Evolutionary conservation across 2,329 filamentous ascomycete genomes (phyloP).

Genomic region (Beauveria sp.): DNA sequence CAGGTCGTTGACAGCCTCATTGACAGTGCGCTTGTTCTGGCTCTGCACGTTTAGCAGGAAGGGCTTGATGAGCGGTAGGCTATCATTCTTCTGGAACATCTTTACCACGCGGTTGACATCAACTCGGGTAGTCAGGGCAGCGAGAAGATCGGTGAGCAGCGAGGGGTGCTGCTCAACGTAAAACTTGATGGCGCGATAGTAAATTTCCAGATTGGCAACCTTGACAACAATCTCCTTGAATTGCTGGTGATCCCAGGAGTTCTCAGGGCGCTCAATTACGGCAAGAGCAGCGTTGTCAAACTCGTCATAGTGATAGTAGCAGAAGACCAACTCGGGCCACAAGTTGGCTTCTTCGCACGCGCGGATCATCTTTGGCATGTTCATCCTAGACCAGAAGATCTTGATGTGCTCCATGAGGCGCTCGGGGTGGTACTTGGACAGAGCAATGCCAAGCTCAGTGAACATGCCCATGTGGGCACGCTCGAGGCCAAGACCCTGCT

Average conservation of each 20-base stretch:
- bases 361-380: constrained; percentile 93
- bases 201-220: constrained; percentile 97
- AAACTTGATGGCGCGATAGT: constrained; percentile 94
- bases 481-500: constrained; percentile 90
- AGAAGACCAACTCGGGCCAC: constrained; percentile 96
- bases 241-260: constrained; percentile 98
- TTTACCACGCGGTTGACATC: constrained; percentile 98
- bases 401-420: constrained; percentile 97
- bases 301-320: constrained; percentile 97
- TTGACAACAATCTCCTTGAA: constrained; percentile 99
- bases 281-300: constrained; percentile 94
- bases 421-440: constrained; percentile 92
- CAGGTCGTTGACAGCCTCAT: constrained; percentile 95
- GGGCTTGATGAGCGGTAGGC: constrained; percentile 95
- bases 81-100: constrained; percentile 98
- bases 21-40: constrained; percentile 97
- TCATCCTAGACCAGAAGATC: constrained; percentile 96
- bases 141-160: constrained; percentile 88
- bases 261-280: constrained; percentile 95
- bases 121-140: constrained; percentile 83
- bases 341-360: constrained; percentile 91
- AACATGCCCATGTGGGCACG: constrained; percentile 96
- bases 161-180: constrained; percentile 96
- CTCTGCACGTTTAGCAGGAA: constrained; percentile 94
- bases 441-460: constrained; percentile 82